Evolutionary conservation across 768 basidiomycete genomes (phyloP).

Genomic region (Termitomyces heimii): DNA sequence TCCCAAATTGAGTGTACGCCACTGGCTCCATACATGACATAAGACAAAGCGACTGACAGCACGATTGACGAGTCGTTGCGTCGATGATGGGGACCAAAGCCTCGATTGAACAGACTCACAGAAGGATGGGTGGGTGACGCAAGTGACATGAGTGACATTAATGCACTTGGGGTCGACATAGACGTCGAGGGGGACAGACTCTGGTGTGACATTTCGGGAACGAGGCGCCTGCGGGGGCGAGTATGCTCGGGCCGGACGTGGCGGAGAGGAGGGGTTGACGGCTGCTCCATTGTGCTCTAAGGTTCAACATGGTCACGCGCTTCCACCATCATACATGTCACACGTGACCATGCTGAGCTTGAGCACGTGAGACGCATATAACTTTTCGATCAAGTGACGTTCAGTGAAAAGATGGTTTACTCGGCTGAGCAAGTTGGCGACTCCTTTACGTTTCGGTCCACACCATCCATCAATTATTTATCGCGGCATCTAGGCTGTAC

Average conservation of each 20-base stretch:
- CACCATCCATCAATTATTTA: no score
- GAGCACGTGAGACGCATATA: no score
- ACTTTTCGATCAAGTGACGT: no score
- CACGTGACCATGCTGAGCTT: background rate
- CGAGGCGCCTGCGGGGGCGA: slow-evolving; percentile 42
- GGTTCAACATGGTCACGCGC: background rate
- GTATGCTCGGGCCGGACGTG: slow-evolving; percentile 28
- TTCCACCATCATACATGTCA: background rate
- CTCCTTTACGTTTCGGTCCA: no score
- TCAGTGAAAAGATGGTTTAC: no score
- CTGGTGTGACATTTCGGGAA: slow-evolving; percentile 68
- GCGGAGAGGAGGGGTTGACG: slow-evolving; percentile 62
- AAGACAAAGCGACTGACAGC: slow-evolving; percentile 53
- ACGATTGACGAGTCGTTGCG: slow-evolving; percentile 57
- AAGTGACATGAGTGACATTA: slow-evolving; percentile 48
- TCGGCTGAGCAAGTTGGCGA: no score
- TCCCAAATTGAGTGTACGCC: slow-evolving; percentile 57
- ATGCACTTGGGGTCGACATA: slow-evolving; percentile 49
- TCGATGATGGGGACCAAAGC: slow-evolving; percentile 43
- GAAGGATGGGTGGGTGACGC: slow-evolving; percentile 52
- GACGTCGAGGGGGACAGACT: slow-evolving; percentile 46
- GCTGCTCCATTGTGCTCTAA: background rate
- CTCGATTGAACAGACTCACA: slow-evolving; percentile 67
- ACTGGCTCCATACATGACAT: slow-evolving; percentile 44
- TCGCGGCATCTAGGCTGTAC: no score